Conservation (phyloP, 441 rosid species). For the Melastoma candidum region DNA sequence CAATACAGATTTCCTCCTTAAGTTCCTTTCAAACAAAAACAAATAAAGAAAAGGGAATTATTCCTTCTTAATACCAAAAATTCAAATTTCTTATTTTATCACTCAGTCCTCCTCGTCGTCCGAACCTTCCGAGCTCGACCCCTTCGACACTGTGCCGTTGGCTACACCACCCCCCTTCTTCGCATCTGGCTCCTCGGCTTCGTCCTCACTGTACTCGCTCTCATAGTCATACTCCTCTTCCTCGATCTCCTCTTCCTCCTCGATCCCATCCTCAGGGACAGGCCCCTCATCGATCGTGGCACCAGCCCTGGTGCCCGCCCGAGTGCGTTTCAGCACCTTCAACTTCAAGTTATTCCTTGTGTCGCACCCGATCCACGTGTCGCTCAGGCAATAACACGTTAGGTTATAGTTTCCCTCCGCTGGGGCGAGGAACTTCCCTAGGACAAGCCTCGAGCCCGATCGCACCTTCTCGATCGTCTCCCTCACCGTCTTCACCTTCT, state of each 20-base stretch:
- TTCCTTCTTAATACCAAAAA: no score
- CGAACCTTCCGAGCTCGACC: constrained; percentile 62
- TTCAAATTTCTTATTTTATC: no score
- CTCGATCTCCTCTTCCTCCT: constrained; percentile 86
- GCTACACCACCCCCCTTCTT: constrained; percentile 43
- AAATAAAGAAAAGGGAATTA: no score
- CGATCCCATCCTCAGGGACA: constrained; percentile 66
- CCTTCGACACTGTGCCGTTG: constrained; percentile 42
- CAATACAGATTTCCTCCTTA: no score
- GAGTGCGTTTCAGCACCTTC: constrained; percentile 74
- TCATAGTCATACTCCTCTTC: constrained; percentile 89
- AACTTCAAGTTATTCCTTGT: constrained; percentile 52
- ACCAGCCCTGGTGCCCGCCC: constrained; percentile 73
- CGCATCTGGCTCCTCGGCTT: constrained; percentile 56
- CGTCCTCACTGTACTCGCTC: constrained; percentile 92
- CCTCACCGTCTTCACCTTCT: constrained; percentile 54
- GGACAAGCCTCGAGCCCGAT: constrained; percentile 68
- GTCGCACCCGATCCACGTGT: constrained; percentile 95
- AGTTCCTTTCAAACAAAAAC: no score
- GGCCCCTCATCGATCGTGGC: constrained; percentile 56
- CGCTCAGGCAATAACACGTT: constrained; percentile 79
- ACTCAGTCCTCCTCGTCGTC: no score
- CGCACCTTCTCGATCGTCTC: constrained; percentile 74
- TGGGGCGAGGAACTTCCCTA: constrained; percentile 88
- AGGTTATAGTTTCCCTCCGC: constrained; percentile 77